Evolutionary conservation across 2,329 filamentous ascomycete genomes (phyloP).

Genomic region (Dactylella cylindrospora): DNA sequence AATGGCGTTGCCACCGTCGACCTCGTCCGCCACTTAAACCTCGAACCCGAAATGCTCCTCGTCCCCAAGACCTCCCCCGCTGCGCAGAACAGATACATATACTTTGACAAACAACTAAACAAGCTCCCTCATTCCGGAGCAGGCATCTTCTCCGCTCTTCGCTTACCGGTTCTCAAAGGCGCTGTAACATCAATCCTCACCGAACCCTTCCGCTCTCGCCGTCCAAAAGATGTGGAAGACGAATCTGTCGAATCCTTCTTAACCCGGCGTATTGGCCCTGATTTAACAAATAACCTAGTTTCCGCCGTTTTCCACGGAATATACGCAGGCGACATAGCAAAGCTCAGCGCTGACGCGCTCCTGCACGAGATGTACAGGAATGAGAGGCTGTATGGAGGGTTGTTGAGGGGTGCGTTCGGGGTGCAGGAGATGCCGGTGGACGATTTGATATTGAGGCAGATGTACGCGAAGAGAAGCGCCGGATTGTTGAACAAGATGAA

Average conservation of each 20-base stretch:
- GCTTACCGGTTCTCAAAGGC: slow-evolving; percentile 62
- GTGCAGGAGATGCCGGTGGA: slow-evolving; percentile 48
- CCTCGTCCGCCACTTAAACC: slow-evolving; percentile 60
- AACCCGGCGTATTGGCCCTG: slow-evolving; percentile 58
- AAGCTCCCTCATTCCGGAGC: slow-evolving; percentile 58
- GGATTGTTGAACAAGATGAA: slow-evolving; percentile 46
- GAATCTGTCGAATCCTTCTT: slow-evolving; percentile 73
- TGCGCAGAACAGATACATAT: slow-evolving; percentile 72
- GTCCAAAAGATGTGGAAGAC: slow-evolving; percentile 57
- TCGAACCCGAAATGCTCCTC: slow-evolving; percentile 48
- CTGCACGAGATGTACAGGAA: slow-evolving; percentile 46
- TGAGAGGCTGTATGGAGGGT: slow-evolving; percentile 52
- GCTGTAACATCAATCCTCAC: slow-evolving; percentile 51
- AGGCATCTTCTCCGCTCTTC: slow-evolving; percentile 52
- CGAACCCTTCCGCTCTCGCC: slow-evolving; percentile 50
- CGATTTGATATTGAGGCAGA: slow-evolving; percentile 43
- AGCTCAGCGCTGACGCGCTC: slow-evolving; percentile 66
- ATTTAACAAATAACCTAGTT: slow-evolving; percentile 68
- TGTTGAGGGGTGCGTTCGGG: slow-evolving; percentile 51
- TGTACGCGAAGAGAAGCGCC: slow-evolving; percentile 42
- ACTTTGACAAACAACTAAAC: slow-evolving; percentile 82
- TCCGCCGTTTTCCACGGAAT: slow-evolving; percentile 83
- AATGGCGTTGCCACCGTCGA: slow-evolving; percentile 69
- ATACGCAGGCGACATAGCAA: slow-evolving; percentile 83
- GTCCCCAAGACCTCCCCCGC: slow-evolving; percentile 58